Percentiles rank a stretch among this genome's conserved stretches.
phyloP scores from a whole-genome alignment of 2,329 filamentous ascomycete species.

The Chlorencoelia australis region DNA sequence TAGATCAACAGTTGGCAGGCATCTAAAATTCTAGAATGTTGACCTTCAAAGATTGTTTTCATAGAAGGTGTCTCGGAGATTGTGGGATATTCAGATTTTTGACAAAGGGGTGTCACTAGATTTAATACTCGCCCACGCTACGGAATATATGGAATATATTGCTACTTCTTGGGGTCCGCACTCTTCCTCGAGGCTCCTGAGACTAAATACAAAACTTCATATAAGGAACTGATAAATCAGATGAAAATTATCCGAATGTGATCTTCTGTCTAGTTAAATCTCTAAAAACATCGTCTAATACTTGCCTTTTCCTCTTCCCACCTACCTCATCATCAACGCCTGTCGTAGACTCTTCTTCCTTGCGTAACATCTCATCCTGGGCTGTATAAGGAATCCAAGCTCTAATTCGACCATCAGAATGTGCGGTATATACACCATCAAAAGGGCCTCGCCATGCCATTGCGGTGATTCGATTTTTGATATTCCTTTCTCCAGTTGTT shows the following conservation, averaged over 20 bases:
- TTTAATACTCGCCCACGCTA: too few relatives aligned
- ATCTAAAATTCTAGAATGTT: too few relatives aligned
- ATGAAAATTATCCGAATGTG: conserved; percentile 49
- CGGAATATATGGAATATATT: too few relatives aligned
- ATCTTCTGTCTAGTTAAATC: conserved; percentile 65
- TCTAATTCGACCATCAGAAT: conserved; percentile 74
- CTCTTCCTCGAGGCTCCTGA: too few relatives aligned
- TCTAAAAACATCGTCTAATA: conserved; percentile 69
- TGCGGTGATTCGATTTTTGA: conserved; percentile 59
- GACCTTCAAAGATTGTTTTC: too few relatives aligned
- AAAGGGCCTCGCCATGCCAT: conserved; percentile 61
- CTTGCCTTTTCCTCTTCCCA: conserved; percentile 62
- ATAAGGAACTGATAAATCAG: too few relatives aligned
- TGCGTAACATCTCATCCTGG: conserved; percentile 40
- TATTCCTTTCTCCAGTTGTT: conserved; percentile 43
- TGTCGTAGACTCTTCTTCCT: conserved; percentile 31
- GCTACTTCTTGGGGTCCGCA: too few relatives aligned
- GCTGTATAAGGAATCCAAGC: conserved; percentile 59
- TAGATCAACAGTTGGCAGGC: too few relatives aligned
- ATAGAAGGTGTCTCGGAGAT: too few relatives aligned
- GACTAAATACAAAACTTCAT: too few relatives aligned
- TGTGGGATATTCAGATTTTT: too few relatives aligned
- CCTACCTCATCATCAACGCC: conserved; percentile 37
- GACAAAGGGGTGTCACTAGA: too few relatives aligned
- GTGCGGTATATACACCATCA: conserved; percentile 69